phyloP scores from a whole-genome alignment of 1,139 yeast species.

The Yamadazyma pseudoaaseri region DNA sequence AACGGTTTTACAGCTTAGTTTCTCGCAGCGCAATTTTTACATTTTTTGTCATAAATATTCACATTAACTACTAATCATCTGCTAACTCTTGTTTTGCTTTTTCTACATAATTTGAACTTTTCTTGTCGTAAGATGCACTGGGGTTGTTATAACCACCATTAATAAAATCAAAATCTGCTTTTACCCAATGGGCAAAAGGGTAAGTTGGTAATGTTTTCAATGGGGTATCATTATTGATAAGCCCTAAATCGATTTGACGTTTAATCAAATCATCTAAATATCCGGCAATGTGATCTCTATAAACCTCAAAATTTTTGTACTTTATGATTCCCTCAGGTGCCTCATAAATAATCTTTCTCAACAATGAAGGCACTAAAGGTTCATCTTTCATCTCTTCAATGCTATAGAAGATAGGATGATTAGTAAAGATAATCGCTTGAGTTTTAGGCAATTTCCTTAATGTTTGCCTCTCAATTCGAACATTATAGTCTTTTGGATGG shows the following conservation, averaged over 20 bases:
- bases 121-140: conserved; percentile 12
- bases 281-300: conserved; percentile 57
- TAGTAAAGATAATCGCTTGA: conserved; percentile 52
- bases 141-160: conserved; percentile 56
- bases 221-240: conserved; percentile 57
- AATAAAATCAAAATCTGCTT: conserved; percentile 37
- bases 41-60: too few relatives aligned
- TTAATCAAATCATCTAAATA: conserved; percentile 57
- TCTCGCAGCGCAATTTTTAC: too few relatives aligned
- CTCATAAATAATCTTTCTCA: conserved; percentile 60
- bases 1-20: too few relatives aligned
- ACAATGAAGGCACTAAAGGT: conserved; percentile 66
- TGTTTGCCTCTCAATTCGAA: conserved; percentile 60
- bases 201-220: conserved; percentile 59
- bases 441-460: conserved; percentile 49
- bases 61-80: conserved; percentile 2
- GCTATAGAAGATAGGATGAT: conserved; percentile 69
- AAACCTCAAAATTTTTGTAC: conserved; percentile 58
- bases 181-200: conserved; percentile 57
- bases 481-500: conserved; percentile 47
- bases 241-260: conserved; percentile 56
- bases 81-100: conserved; percentile 12
- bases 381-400: conserved; percentile 79
- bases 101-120: conserved; percentile 12
- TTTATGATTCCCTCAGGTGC: conserved; percentile 65